Evolutionary conservation across 2,329 filamentous ascomycete genomes (phyloP).

Genomic region (Trichoderma sp.): DNA sequence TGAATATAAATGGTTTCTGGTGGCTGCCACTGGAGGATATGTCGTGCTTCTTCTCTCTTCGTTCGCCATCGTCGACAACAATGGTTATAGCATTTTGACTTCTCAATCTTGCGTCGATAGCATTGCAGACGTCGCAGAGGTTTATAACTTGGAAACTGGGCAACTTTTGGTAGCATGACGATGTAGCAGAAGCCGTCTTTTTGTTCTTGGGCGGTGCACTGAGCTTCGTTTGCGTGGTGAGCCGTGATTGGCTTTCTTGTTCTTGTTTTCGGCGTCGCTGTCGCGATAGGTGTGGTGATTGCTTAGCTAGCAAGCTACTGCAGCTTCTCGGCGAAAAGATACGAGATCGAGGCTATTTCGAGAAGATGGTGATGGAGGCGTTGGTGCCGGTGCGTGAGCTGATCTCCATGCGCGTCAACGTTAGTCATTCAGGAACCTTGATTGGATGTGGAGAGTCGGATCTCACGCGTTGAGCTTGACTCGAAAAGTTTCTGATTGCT

Average conservation of each 20-base stretch:
- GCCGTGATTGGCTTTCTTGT: not conserved
- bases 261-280: not conserved
- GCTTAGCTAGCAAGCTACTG: not conserved
- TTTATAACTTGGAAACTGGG: not conserved
- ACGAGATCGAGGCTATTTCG: not conserved
- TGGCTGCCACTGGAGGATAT: conserved; percentile 66
- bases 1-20: conserved; percentile 59
- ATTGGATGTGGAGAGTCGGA: not conserved
- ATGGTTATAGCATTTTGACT: conserved; percentile 24
- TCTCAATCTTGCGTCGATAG: conserved; percentile 14
- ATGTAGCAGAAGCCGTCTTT: too few relatives aligned
- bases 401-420: too few relatives aligned
- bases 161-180: not conserved
- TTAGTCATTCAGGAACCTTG: too few relatives aligned
- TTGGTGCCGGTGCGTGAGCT: too few relatives aligned
- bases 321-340: too few relatives aligned
- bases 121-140: not conserved
- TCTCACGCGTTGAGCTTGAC: not conserved
- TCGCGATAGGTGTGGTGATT: not conserved
- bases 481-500: not conserved
- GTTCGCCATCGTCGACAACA: conserved; percentile 30
- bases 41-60: conserved; percentile 41
- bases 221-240: not conserved
- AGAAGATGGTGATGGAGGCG: not conserved
- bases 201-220: not conserved